Evolutionary conservation across 495 filamentous ascomycete genomes (phyloP).

Genomic region (Pseudomonodictys pantanalensis): DNA sequence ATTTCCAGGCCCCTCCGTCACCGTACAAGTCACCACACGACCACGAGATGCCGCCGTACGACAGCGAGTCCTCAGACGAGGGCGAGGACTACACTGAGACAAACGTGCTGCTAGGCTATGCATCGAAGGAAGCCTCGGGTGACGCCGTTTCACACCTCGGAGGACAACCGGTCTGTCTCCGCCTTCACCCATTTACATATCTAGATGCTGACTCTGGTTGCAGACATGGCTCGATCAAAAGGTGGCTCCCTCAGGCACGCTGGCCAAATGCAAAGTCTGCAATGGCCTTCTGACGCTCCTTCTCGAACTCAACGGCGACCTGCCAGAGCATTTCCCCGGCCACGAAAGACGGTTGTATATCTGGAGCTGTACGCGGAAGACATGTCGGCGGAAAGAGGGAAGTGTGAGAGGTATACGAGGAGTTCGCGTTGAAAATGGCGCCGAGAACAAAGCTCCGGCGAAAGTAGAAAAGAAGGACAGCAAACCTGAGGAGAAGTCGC

Average conservation of each 20-base stretch:
- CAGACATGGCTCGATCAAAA: constrained; percentile 77
- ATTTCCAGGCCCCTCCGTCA: too few relatives aligned
- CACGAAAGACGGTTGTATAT: constrained; percentile 86
- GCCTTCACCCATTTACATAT: neutral
- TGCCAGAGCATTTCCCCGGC: constrained; percentile 78
- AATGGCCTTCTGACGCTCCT: constrained; percentile 78
- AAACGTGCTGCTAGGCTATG: constrained; percentile 85
- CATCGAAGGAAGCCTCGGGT: constrained; percentile 74
- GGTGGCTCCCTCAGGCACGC: constrained; percentile 68
- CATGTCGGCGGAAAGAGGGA: constrained; percentile 79
- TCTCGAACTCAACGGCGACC: constrained; percentile 85
- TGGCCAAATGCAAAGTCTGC: constrained; percentile 87
- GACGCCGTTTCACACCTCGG: constrained; percentile 89
- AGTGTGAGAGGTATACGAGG: constrained; percentile 70
- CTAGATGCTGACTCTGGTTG: neutral
- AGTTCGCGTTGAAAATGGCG: constrained; percentile 49
- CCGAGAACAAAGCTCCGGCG: constrained; percentile 6
- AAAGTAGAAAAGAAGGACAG: constrained; percentile 35
- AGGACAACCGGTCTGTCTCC: constrained; percentile 69
- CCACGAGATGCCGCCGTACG: constrained; percentile 68
- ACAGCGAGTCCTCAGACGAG: constrained; percentile 76
- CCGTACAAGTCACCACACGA: too few relatives aligned
- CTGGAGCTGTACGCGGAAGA: constrained; percentile 72
- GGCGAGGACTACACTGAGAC: constrained; percentile 74
- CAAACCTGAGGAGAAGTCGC: constrained; percentile 31